Base-by-base conservation (phyloP, 1,139 yeast genomes). In the Saccharomyces hybrid region DNA sequence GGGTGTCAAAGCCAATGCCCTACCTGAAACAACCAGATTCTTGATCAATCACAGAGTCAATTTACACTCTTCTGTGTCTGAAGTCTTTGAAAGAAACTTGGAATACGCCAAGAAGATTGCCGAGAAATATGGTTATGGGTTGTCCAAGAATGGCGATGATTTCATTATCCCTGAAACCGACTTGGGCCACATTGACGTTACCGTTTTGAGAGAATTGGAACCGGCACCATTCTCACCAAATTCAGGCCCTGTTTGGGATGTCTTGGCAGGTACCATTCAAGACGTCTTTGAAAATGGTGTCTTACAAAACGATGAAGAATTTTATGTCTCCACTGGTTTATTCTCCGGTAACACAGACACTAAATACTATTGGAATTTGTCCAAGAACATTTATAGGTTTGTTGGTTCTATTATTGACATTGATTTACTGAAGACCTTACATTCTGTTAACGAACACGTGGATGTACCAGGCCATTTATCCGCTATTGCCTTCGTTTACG, bases 341-440 rank as follows among this genome's bases (percentile, higher is more conserved):
- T 80, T 86, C 81, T 78, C 88, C 4, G 96, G 88, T 32, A 89
- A 88, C 70, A 89, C 97, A 2, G 97, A 89, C 68, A 88, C 96
- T 7, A 79, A 81, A 66, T 79, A 81, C 67, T 88, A 86, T 72
- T 87, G 95, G 91, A 71, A 75, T 52, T 75, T 89, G 66, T 80
- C 90, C n/a, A 75, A 76, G 54, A 81, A 86, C 67, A 87, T 90
- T 57, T 88, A 78, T 75, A 78, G 97, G 63, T 67, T 68, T 50
- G 55, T 60, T 53, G 69, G 61, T 31, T 58, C 66, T 29, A 59
- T 66, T 14, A 51, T 61, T 2, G 61, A 60, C 51, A 53, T 53
- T 12, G 58, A 59, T 16, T 50, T 59, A 5, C 51, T 65, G 29
- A 59, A 59, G 38, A 60, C 70, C 19, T 63, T 71, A 52, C 91